Conservation (phyloP, 2,329 filamentous ascomycete species). For the Ophiosphaerella korrae region DNA sequence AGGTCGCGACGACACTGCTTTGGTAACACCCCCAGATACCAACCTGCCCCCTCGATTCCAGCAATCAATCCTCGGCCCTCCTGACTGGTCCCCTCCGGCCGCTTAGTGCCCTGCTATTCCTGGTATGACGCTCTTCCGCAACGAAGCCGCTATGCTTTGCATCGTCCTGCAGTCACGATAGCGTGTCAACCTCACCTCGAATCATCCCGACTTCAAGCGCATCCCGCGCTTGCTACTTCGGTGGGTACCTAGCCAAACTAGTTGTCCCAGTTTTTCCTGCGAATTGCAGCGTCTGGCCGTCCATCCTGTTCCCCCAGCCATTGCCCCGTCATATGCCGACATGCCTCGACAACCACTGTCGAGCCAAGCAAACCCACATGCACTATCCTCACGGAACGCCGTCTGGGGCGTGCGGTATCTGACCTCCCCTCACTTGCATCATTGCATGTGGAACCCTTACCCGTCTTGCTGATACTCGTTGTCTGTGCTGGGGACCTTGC, state of each 20-base stretch:
- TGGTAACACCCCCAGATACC: slow-evolving; percentile 44
- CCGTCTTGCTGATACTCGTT: slow-evolving; percentile 33
- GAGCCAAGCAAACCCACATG: slow-evolving; percentile 33
- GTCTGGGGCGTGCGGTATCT: slow-evolving; percentile 38
- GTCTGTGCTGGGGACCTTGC: slow-evolving; percentile 38
- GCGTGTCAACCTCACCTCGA: slow-evolving; percentile 44
- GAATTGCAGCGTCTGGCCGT: slow-evolving; percentile 23
- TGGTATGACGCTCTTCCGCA: slow-evolving; percentile 39
- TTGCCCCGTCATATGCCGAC: slow-evolving; percentile 25
- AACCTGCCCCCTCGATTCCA: slow-evolving; percentile 40
- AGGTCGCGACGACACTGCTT: slow-evolving; percentile 35
- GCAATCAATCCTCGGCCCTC: slow-evolving; percentile 39
- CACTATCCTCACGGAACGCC: slow-evolving; percentile 27
- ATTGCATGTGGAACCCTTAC: slow-evolving; percentile 39
- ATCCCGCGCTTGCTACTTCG: slow-evolving; percentile 37
- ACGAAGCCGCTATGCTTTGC: slow-evolving; percentile 42
- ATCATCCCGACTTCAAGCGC: slow-evolving; percentile 34
- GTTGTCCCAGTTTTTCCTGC: slow-evolving; percentile 35
- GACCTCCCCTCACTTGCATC: slow-evolving; percentile 36
- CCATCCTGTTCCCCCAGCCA: slow-evolving; percentile 34
- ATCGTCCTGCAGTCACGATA: slow-evolving; percentile 39
- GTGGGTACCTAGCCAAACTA: slow-evolving; percentile 29
- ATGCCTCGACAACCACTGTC: slow-evolving; percentile 26
- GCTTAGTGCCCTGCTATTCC: slow-evolving; percentile 40
- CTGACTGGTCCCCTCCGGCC: slow-evolving; percentile 25